Evolutionary conservation across 1,284 basidiomycete species (phyloP).

Genomic region (Xerocomus nothofagi): DNA sequence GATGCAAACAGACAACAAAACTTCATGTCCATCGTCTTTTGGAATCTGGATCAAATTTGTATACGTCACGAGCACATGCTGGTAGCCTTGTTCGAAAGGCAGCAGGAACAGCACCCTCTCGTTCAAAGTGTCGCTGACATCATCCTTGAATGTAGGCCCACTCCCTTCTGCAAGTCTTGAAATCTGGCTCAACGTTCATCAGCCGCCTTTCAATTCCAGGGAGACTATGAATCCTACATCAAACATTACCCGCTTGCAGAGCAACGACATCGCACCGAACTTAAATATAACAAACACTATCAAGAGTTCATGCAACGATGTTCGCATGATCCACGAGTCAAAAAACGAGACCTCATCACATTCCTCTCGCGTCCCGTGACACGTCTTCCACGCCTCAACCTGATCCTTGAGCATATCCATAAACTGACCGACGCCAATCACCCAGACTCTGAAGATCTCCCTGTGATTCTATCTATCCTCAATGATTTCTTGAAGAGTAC

Average conservation of each 20-base stretch:
- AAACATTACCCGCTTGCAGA: conserved; percentile 83
- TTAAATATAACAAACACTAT: conserved; percentile 64
- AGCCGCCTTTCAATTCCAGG: conserved; percentile 51
- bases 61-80: conserved; percentile 66
- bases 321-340: conserved; percentile 63
- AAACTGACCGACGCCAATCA: conserved; percentile 66
- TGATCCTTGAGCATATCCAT: conserved; percentile 69
- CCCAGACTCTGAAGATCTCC: conserved; percentile 67
- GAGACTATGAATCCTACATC: conserved; percentile 74
- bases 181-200: conserved; percentile 20
- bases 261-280: conserved; percentile 71
- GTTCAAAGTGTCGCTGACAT: conserved; percentile 77
- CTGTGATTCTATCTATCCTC: conserved; percentile 61
- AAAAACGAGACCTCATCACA: conserved; percentile 76
- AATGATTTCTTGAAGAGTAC: conserved; percentile 72
- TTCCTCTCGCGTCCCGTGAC: conserved; percentile 83
- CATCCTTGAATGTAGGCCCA: conserved; percentile 61
- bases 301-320: conserved; percentile 63
- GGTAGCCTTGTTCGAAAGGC: conserved; percentile 65
- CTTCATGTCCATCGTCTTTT: conserved; percentile 76
- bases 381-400: conserved; percentile 71
- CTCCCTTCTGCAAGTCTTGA: conserved; percentile 8
- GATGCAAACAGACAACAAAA: conserved; percentile 46
- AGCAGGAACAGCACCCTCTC: conserved; percentile 78
- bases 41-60: conserved; percentile 65